phyloP scores from a whole-genome alignment of 495 filamentous ascomycete genomes.

The Choiromyces venosus region DNA sequence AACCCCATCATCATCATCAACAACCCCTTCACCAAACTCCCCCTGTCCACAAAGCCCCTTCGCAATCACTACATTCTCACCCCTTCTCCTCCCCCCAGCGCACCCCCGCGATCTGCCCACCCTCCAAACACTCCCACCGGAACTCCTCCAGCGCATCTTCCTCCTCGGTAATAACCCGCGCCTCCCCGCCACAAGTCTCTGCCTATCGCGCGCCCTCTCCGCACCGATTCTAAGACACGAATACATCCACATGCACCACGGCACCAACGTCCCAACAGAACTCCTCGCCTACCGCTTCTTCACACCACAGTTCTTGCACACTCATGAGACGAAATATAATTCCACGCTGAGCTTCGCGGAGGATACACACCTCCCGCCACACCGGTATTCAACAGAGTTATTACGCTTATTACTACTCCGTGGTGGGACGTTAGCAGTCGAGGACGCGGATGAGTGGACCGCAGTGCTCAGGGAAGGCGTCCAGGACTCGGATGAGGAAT shows the following conservation, averaged over 20 bases:
- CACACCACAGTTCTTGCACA: neutral
- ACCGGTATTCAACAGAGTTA: neutral
- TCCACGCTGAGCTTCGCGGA: neutral
- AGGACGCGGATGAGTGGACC: constrained; percentile 7
- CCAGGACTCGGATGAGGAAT: neutral
- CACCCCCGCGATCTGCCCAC: neutral
- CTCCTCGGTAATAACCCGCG: neutral
- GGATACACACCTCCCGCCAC: neutral
- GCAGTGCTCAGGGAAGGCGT: constrained; percentile 11
- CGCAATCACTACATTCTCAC: neutral
- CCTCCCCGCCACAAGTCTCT: constrained; percentile 5
- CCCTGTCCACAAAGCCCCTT: constrained; percentile 6
- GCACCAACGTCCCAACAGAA: neutral
- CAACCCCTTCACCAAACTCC: neutral
- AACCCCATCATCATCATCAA: neutral
- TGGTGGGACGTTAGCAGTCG: constrained; percentile 5
- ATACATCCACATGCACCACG: neutral
- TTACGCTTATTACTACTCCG: neutral
- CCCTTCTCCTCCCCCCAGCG: neutral
- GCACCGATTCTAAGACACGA: constrained; percentile 10
- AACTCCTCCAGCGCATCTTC: constrained; percentile 23
- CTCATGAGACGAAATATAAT: constrained; percentile 2
- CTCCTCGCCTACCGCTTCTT: constrained; percentile 17
- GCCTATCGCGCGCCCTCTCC: constrained; percentile 20
- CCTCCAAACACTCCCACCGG: constrained; percentile 20